Base-by-base conservation (phyloP, 164 flowering plant species). In the Vitis labrusca region DNA sequence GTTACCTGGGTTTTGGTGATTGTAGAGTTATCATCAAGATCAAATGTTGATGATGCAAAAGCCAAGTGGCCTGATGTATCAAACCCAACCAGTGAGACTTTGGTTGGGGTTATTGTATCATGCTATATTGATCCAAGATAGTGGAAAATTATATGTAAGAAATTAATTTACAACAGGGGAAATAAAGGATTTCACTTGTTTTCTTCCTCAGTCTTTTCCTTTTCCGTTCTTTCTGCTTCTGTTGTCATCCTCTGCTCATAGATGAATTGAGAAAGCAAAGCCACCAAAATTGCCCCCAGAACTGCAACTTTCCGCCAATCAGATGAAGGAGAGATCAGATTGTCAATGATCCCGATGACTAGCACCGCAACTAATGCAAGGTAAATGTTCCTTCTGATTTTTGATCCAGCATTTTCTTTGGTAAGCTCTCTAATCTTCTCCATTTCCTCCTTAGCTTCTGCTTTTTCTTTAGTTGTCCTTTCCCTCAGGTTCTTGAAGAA, bases 401-500 rank as follows among this genome's bases (percentile, higher is more conserved):
- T 82, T 58, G 88, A 85, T 47, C 86, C 89, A 2, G 90, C 89
- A 60, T 61, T 90, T 71, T 74, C 79, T 71, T 74, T 84, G 2
- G 80, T 75, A 29, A 88, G 16, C 59, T 86, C 77, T 65, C 37
- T 79, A 10, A 94, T 80, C 81, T 83, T 91, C 70, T 84, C 66
- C 12, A 72, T 57, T 75, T 89, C 93, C 71, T 86, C 93, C 74
- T 76, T 76, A 3, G 91, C 89, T 59, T 74, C 76, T 47, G 14
- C 85, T 72, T 71, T 76, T 0, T 83, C 89, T 54, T 59, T 66
- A 7, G 94, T 89, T 27, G 70, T 54, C 61, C 55, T 81, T 71
- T 74, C 65, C 50, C 83, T 51, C 71, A 91, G 78, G 79, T 74
- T 91, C 80, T 91, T 85, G 73, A 94, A 92, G 86, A 92, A 94